Base-by-base conservation (phyloP, 2,329 filamentous ascomycete genomes). In the Fusarium sp. region DNA sequence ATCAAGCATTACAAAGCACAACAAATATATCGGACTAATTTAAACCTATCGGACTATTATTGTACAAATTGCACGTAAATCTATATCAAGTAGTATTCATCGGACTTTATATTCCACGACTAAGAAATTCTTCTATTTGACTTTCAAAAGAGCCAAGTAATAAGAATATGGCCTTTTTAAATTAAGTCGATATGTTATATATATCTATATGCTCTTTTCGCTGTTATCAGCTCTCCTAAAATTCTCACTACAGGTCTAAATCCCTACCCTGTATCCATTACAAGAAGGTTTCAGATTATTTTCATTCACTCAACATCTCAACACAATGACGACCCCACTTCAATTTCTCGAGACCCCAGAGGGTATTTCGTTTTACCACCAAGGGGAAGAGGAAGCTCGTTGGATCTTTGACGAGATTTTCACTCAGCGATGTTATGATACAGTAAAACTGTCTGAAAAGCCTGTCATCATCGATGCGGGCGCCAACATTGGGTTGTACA, bases 161-260 rank as follows among this genome's bases (percentile, higher is more conserved):
- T 10, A 5, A 36, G 35, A 36, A 38, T 9, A 38, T 18, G 10
- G 36, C 17, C 17, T 9, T 4, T 38, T 2, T 4, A 18, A 38
- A 5, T 2, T 14, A 22, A 22, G 20, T 8, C 8, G 7, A 8
- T 22, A 22, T 41, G 4, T 14, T 22, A 14, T 22, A 22, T 13
- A 36, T 28, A 28, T 28, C 28, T 28, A 28, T 28, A 31, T 41
- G 3, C 20, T 22, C 7, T 1, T 0, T 2, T 8, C 22, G 13
- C 7, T 22, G 7, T 14, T 3, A 14, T 41, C 4, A 41, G 12
- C 3, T 14, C 8, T 42, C 6, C 5, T 10, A 15, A n/a, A n/a
- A 11, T n/a, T n/a, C 22, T 42, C 1, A 10, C 14, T 15, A 42
- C 1, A 0, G 3, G 22, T n/a, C 22, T 4, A 7, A 17, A 6